These are phyloP conservation scores for Cladosporium sp. DNA, from an alignment of 2,329 filamentous ascomycete species.

Conservation along the genomic window DNA sequence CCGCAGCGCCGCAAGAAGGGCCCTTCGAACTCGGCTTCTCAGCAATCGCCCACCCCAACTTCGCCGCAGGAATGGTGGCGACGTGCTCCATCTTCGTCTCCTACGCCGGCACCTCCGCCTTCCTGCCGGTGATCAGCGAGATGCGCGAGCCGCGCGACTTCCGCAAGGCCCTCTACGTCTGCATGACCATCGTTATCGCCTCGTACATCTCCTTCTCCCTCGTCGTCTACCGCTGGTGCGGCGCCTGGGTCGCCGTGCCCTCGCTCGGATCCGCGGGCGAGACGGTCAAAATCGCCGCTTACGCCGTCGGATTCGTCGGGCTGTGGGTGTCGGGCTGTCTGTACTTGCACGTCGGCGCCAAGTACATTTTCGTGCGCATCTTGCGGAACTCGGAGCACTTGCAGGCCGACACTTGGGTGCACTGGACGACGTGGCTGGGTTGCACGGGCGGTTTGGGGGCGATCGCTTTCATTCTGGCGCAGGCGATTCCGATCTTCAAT, in stretches of 20 bases:
- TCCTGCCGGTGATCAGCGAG: conserved; percentile 61
- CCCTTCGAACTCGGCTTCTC: conserved; percentile 57
- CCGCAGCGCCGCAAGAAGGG: conserved; percentile 56
- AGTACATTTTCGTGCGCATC: conserved; percentile 54
- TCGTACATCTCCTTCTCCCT: conserved; percentile 56
- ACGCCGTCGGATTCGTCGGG: conserved; percentile 54
- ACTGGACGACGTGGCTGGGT: conserved; percentile 50
- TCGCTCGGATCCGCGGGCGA: conserved; percentile 57
- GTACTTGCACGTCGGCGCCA: conserved; percentile 48
- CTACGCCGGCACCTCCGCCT: conserved; percentile 55
- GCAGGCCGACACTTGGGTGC: conserved; percentile 46
- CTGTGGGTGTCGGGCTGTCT: conserved; percentile 48
- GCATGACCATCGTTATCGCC: conserved; percentile 54
- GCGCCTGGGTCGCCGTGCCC: conserved; percentile 58
- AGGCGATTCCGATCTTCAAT: conserved; percentile 53
- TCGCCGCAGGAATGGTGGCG: conserved; percentile 55
- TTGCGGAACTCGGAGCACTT: conserved; percentile 49
- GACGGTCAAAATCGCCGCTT: conserved; percentile 57
- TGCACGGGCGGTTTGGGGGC: conserved; percentile 40
- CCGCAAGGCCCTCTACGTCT: conserved; percentile 55
- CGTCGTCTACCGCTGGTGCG: conserved; percentile 59
- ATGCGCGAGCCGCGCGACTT: conserved; percentile 58
- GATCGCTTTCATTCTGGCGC: conserved; percentile 48
- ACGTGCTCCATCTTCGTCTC: conserved; percentile 57
- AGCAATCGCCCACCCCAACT: conserved; percentile 52